Percentiles rank a stretch among this genome's conserved stretches.
phyloP scores from a whole-genome alignment of 208 protist genomes.

The Leishmania mexicana region DNA sequence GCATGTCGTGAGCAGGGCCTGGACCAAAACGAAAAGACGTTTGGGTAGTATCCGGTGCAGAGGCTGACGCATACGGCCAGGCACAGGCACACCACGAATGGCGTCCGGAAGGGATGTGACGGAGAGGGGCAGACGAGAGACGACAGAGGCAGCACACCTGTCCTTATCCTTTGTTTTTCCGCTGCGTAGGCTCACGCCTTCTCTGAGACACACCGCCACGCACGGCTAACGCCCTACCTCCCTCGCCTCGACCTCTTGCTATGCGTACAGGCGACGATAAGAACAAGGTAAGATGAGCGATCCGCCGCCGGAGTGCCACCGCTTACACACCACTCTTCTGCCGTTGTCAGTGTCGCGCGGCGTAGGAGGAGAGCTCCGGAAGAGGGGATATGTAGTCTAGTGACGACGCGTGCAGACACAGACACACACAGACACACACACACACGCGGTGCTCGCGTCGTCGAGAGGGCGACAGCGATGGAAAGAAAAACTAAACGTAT shows the following conservation, averaged over 20 bases:
- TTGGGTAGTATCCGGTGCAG: neutral
- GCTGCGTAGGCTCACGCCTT: neutral
- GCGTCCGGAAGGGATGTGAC: neutral
- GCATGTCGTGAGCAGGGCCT: slow-evolving; percentile 3
- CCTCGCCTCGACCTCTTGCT: neutral
- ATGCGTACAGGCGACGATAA: too few species aligned
- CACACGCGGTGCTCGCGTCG: neutral
- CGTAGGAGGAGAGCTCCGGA: neutral
- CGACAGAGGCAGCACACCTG: neutral
- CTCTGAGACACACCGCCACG: neutral
- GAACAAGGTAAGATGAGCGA: neutral
- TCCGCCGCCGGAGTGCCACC: neutral
- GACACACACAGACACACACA: neutral
- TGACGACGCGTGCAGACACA: neutral
- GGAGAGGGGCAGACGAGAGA: neutral
- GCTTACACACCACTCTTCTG: neutral
- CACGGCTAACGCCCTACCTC: neutral
- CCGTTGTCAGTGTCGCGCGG: neutral
- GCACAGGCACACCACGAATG: neutral
- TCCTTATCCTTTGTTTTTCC: neutral
- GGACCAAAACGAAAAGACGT: neutral
- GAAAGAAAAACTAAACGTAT: neutral
- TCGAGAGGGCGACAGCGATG: neutral
- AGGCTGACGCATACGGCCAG: neutral
- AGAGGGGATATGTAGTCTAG: neutral